Conservation (phyloP, 495 filamentous ascomycete species). For the Hypoxylon subgilvum region DNA sequence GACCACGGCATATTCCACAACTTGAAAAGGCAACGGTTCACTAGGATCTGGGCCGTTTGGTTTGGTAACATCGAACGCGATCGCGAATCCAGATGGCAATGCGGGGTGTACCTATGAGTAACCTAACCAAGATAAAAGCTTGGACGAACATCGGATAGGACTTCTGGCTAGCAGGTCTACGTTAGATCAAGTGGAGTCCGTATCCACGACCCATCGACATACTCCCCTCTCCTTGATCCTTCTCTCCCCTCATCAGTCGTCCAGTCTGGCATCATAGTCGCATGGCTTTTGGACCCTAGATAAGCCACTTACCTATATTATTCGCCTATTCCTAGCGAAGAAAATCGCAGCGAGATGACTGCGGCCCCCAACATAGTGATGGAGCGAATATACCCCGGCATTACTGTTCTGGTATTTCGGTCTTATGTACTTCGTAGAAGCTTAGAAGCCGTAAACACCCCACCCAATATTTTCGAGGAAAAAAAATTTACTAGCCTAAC, state of each 20-base stretch:
- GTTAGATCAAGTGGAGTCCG: slow-evolving; percentile 27
- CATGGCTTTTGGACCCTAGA: slow-evolving; percentile 23
- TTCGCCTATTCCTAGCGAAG: slow-evolving; percentile 33
- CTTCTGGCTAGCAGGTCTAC: slow-evolving; percentile 18
- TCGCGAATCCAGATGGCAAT: slow-evolving; percentile 33
- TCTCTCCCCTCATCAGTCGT: slow-evolving; percentile 20
- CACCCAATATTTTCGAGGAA: slow-evolving; percentile 9
- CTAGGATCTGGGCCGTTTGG: too few relatives aligned
- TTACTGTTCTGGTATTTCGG: slow-evolving; percentile 5
- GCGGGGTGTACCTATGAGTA: slow-evolving; percentile 35
- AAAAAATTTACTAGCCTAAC: not conserved
- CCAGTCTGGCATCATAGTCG: not conserved
- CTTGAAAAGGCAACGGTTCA: slow-evolving; percentile 17
- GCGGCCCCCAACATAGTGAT: slow-evolving; percentile 21
- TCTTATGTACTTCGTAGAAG: not conserved
- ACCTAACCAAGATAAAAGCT: slow-evolving; percentile 25
- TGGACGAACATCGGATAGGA: slow-evolving; percentile 13
- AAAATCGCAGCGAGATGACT: slow-evolving; percentile 20
- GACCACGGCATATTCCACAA: slow-evolving; percentile 11
- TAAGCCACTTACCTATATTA: slow-evolving; percentile 13
- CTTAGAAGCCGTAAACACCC: slow-evolving; percentile 16
- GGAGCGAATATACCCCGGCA: not conserved
- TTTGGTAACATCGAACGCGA: slow-evolving; percentile 25
- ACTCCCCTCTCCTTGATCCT: slow-evolving; percentile 4
- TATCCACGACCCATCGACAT: slow-evolving; percentile 12